Percentiles rank a stretch among this genome's conserved stretches.
Evolutionary conservation across 2,329 filamentous ascomycete genomes (phyloP).

Genomic region (Venturia carpophila): DNA sequence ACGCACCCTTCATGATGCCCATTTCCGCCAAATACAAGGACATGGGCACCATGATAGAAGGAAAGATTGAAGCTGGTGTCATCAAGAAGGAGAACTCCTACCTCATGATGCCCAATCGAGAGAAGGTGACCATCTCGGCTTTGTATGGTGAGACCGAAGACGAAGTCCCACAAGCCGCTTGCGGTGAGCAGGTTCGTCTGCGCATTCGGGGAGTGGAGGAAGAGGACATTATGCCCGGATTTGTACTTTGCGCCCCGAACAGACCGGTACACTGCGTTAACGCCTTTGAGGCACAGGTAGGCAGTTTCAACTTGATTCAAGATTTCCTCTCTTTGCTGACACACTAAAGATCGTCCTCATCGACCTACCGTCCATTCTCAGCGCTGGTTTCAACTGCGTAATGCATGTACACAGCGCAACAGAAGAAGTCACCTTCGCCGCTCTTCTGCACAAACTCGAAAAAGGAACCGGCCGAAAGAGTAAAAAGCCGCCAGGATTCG

Average conservation of each 20-base stretch:
- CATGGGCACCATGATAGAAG: conserved; percentile 95
- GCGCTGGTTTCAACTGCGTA: conserved; percentile 94
- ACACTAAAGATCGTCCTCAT: conserved; percentile 72
- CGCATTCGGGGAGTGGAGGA: conserved; percentile 93
- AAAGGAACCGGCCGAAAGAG: conserved; percentile 91
- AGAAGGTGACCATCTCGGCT: conserved; percentile 70
- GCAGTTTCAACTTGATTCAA: background rate
- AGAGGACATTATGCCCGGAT: conserved; percentile 91
- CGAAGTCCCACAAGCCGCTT: conserved; percentile 71
- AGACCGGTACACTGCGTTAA: conserved; percentile 84
- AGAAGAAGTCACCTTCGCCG: conserved; percentile 89
- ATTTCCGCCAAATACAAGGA: conserved; percentile 94
- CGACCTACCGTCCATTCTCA: conserved; percentile 88
- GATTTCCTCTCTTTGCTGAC: background rate
- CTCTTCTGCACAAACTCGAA: conserved; percentile 86
- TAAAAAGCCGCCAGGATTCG: conserved; percentile 87
- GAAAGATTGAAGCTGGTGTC: conserved; percentile 91
- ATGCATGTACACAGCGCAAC: conserved; percentile 95
- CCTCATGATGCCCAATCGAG: conserved; percentile 92
- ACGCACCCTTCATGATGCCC: conserved; percentile 99
- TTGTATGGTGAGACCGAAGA: conserved; percentile 96
- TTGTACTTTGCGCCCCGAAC: conserved; percentile 92
- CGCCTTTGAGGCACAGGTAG: conserved; percentile 65
- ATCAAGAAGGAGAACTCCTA: conserved; percentile 82
- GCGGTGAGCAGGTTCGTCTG: conserved; percentile 89